A percentile compares a stretch with the other conserved stretches of the same genome.
Conservation (phyloP, 169 alveolate genomes). For the Babesia ovata region DNA sequence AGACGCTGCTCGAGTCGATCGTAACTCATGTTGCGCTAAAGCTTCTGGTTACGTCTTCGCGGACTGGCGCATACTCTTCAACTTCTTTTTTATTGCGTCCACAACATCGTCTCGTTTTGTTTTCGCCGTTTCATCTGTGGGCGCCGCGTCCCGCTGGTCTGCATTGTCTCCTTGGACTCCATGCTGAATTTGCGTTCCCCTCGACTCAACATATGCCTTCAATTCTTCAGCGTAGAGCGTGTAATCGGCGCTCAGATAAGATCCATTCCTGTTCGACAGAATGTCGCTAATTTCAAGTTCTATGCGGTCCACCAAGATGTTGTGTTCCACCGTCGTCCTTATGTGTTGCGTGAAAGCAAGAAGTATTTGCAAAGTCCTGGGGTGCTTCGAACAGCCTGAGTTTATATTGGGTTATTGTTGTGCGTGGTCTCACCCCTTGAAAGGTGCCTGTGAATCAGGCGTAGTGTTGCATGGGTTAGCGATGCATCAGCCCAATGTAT, state of each 20-base stretch:
- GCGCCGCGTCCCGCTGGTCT: neutral
- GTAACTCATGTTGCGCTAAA: too few relatives aligned
- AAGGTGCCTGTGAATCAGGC: constrained; percentile 16
- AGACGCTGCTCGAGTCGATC: too few relatives aligned
- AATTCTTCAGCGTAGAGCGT: constrained; percentile 24
- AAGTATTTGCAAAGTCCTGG: constrained; percentile 5
- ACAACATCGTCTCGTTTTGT: constrained; percentile 30
- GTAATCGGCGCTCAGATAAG: neutral
- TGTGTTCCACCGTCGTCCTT: constrained; percentile 6
- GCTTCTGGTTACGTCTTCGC: neutral
- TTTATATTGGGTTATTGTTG: too few relatives aligned
- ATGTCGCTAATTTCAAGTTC: neutral
- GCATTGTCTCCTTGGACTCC: neutral
- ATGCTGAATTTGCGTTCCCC: neutral
- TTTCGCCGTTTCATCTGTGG: neutral
- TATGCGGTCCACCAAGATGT: constrained; percentile 13
- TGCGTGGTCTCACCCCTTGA: neutral
- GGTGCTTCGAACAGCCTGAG: constrained; percentile 29
- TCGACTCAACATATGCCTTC: constrained; percentile 4
- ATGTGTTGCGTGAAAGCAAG: constrained; percentile 7
- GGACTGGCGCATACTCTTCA: constrained; percentile 23
- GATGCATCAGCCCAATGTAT: constrained; percentile 1
- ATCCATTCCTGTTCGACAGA: neutral
- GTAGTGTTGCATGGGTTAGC: constrained; percentile 3
- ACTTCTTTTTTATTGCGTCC: constrained; percentile 31